Conservation (phyloP, 2,329 filamentous ascomycete genomes). For the Monilinia vaccinii-corymbosi region DNA sequence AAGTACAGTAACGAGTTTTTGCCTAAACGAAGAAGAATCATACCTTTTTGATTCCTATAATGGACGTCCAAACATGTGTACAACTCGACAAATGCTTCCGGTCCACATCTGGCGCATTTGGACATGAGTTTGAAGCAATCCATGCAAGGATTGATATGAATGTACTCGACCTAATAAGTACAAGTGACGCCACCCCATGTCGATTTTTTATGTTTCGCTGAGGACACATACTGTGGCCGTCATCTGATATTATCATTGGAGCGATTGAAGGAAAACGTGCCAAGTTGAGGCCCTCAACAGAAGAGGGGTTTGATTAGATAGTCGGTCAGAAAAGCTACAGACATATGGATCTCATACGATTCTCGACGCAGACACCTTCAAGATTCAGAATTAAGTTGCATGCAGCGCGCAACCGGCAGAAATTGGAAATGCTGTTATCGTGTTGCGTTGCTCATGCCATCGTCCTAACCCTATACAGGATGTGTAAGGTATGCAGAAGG, state of each 20-base stretch:
- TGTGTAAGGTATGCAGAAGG: background rate
- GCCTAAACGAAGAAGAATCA: background rate
- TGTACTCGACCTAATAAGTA: constrained; percentile 2
- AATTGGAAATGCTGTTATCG: background rate
- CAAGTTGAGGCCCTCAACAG: constrained; percentile 1
- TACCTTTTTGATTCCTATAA: background rate
- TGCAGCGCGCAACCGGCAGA: constrained; percentile 1
- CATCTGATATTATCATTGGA: constrained; percentile 10
- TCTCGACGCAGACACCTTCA: background rate
- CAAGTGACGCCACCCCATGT: background rate
- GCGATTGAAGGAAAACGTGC: background rate
- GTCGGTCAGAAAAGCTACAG: background rate
- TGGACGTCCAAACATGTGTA: background rate
- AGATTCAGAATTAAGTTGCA: background rate
- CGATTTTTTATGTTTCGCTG: background rate
- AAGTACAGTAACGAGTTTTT: background rate
- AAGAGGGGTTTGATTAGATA: constrained; percentile 5
- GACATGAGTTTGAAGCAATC: constrained; percentile 1
- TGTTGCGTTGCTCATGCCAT: background rate
- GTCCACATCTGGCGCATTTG: constrained; percentile 4
- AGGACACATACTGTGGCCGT: constrained; percentile 9
- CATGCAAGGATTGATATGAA: constrained; percentile 9
- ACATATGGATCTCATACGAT: background rate
- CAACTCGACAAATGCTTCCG: background rate
- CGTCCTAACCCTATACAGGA: background rate